Percentiles rank a stretch among this genome's conserved stretches.
These are phyloP conservation scores for Alloascoidea africana DNA, from an alignment of 805 yeast species.

Conservation along the genomic window DNA sequence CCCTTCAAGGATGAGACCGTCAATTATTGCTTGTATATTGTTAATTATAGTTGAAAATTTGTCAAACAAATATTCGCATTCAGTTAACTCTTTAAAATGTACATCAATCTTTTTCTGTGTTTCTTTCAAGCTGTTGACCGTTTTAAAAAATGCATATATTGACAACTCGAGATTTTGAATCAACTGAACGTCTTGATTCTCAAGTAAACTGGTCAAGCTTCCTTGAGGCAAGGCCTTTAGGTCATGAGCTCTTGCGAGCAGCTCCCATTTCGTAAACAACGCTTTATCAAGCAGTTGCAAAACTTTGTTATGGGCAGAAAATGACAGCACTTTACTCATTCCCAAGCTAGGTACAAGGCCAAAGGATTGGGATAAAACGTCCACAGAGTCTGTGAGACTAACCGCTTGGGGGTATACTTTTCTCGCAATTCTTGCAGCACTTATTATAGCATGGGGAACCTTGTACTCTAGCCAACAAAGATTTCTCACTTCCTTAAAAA, in stretches of 20 bases:
- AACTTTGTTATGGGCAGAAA: neutral
- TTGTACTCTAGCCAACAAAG: slow-evolving; percentile 34
- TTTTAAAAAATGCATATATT: neutral
- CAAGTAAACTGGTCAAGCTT: neutral
- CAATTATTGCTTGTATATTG: neutral
- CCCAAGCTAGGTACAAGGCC: neutral
- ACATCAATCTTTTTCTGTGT: neutral
- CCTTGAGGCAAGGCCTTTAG: slow-evolving; percentile 1
- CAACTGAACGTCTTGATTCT: slow-evolving; percentile 1
- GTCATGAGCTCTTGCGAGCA: slow-evolving; percentile 1
- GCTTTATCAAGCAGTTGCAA: neutral
- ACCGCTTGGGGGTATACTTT: slow-evolving; percentile 42
- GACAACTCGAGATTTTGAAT: neutral
- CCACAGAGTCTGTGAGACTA: slow-evolving; percentile 34
- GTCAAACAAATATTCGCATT: neutral
- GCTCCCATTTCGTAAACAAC: neutral
- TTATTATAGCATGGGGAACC: slow-evolving; percentile 36
- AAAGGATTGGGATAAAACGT: slow-evolving; percentile 6
- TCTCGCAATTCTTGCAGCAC: slow-evolving; percentile 33
- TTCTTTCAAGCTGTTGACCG: neutral
- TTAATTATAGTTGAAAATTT: neutral
- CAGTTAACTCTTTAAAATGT: neutral
- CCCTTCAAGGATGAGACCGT: neutral
- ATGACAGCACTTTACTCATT: neutral
- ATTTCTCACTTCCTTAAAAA: slow-evolving; percentile 39